These are phyloP conservation scores for Funneliformis caledonium DNA, from an alignment of 371 early-diverging fungal species.

Conservation along the genomic window DNA sequence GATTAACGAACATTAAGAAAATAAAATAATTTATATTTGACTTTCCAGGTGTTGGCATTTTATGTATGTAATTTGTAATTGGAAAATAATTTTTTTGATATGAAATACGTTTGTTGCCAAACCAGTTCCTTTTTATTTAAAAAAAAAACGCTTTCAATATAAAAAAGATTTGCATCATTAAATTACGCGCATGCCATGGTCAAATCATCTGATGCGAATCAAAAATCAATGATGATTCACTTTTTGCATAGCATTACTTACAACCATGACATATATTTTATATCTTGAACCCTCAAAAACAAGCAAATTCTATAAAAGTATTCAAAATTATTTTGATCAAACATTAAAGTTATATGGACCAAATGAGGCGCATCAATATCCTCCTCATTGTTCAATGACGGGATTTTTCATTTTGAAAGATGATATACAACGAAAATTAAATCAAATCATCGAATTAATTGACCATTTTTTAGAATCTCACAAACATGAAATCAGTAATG, in stretches of 20 bases:
- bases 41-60: too few relatives aligned
- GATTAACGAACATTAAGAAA: slow-evolving; percentile 48
- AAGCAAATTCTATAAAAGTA: slow-evolving; percentile 21
- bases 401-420: slow-evolving; percentile 13
- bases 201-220: too few relatives aligned
- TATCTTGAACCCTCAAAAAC: slow-evolving; percentile 4
- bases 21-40: not conserved
- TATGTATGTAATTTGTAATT: too few relatives aligned
- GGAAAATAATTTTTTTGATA: too few relatives aligned
- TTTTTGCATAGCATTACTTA: too few relatives aligned
- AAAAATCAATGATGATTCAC: too few relatives aligned
- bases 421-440: not conserved
- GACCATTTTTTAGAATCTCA: not conserved
- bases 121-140: too few relatives aligned
- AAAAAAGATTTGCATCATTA: too few relatives aligned
- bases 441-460: not conserved
- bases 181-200: too few relatives aligned
- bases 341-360: not conserved
- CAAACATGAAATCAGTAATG: not conserved
- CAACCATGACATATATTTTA: not conserved
- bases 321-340: not conserved
- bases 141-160: too few relatives aligned
- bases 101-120: too few relatives aligned
- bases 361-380: slow-evolving; percentile 19
- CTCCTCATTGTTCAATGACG: slow-evolving; percentile 23